A percentile compares a stretch with the other conserved stretches of the same genome.
These are phyloP conservation scores for Zalaria obscura DNA, from an alignment of 2,329 filamentous ascomycete genomes.

Conservation along the genomic window DNA sequence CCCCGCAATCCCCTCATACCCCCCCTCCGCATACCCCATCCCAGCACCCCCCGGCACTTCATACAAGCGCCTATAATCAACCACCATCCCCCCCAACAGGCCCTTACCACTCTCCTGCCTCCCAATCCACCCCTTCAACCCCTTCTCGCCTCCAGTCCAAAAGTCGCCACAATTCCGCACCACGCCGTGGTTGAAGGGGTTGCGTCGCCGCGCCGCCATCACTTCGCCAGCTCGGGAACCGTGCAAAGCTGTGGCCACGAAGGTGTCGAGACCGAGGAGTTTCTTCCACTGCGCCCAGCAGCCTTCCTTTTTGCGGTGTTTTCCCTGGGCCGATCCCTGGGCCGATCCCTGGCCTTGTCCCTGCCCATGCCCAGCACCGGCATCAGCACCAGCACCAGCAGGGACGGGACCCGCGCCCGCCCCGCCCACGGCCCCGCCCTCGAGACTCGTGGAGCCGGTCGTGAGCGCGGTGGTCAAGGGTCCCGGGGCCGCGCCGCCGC, in stretches of 20 bases:
- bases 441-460: conserved; percentile 49
- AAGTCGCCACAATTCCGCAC: conserved; percentile 92
- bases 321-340: conserved; percentile 9
- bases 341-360: too few species aligned
- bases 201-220: conserved; percentile 39
- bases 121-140: conserved; percentile 43
- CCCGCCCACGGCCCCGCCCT: conserved; percentile 56
- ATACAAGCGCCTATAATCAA: conserved; percentile 85
- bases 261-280: conserved; percentile 81
- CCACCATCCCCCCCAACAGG: conserved; percentile 58
- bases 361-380: conserved; percentile 1
- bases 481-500: conserved; percentile 49
- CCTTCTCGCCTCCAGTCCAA: conserved; percentile 71
- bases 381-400: conserved; percentile 13
- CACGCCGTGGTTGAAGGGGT: conserved; percentile 74
- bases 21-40: conserved; percentile 40
- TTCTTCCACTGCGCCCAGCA: conserved; percentile 69
- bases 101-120: conserved; percentile 58
- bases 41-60: conserved; percentile 55
- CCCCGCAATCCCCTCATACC: conserved; percentile 48
- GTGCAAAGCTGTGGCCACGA: conserved; percentile 76
- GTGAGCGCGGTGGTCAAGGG: conserved; percentile 62
- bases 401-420: conserved; percentile 48
- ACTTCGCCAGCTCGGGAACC: conserved; percentile 46
- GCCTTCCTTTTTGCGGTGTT: conserved; percentile 40